These are phyloP conservation scores for Pyrus bretschneideri DNA, from an alignment of 306 rosid species.

Conservation along the genomic window DNA sequence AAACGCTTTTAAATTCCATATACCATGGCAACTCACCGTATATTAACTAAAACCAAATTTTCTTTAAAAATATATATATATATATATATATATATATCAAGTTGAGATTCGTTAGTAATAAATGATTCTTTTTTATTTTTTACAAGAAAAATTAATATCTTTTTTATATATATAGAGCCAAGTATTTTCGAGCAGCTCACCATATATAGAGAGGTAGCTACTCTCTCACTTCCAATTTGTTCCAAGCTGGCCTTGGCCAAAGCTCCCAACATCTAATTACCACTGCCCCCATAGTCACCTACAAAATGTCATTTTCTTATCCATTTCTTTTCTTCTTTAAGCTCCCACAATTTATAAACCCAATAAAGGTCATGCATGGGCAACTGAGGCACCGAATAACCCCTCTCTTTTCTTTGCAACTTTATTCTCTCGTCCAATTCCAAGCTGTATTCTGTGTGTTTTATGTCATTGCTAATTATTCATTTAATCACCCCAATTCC, in stretches of 20 bases:
- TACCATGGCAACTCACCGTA: neutral
- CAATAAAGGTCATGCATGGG: slow-evolving; percentile 1
- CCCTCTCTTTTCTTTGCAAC: neutral
- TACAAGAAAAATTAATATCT: no score
- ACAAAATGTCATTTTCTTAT: neutral
- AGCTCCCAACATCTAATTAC: slow-evolving; percentile 12
- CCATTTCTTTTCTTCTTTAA: neutral
- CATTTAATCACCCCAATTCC: neutral
- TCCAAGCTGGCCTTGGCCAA: neutral
- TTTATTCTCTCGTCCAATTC: neutral
- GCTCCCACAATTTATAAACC: slow-evolving; percentile 11
- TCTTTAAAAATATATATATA: no score
- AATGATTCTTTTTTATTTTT: no score
- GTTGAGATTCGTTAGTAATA: no score
- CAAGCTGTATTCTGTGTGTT: neutral
- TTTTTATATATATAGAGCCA: neutral
- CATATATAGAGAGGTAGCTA: neutral
- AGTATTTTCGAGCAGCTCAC: neutral
- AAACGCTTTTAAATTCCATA: neutral
- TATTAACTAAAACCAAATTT: no score
- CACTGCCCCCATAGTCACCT: neutral
- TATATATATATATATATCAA: no score
- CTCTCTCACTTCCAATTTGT: neutral
- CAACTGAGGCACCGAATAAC: neutral
- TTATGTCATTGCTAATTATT: neutral